Conservation (phyloP, 805 yeast species). For the Yamadazyma olivae region DNA sequence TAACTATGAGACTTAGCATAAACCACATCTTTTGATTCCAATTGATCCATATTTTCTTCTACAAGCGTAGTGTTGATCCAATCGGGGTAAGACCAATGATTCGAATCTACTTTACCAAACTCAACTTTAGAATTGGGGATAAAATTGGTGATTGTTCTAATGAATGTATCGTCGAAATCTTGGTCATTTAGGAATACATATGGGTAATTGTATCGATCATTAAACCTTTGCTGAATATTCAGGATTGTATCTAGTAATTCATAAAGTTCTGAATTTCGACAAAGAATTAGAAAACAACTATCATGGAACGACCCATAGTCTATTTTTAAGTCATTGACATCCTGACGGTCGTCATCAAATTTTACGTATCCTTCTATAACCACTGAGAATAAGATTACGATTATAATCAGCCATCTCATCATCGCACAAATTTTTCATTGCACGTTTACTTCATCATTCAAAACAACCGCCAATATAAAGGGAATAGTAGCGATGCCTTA, state of each 20-base stretch:
- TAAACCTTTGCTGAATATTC: constrained; percentile 65
- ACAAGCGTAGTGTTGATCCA: constrained; percentile 49
- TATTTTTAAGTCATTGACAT: too few relatives aligned
- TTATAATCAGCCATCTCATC: constrained; percentile 4
- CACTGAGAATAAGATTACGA: too few relatives aligned
- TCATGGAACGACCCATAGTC: too few relatives aligned
- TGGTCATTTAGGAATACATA: constrained; percentile 78
- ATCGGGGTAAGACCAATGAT: constrained; percentile 70
- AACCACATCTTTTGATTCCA: constrained; percentile 25
- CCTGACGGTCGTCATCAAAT: too few relatives aligned
- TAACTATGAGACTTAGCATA: constrained; percentile 63
- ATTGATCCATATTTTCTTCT: constrained; percentile 1
- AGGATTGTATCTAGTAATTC: constrained; percentile 56
- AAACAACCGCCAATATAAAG: constrained; percentile 1
- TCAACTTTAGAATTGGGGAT: constrained; percentile 56
- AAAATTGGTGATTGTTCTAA: constrained; percentile 41
- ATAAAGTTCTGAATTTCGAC: constrained; percentile 64
- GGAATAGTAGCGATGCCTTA: constrained; percentile 1
- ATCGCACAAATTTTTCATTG: constrained; percentile 3
- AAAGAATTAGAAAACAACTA: constrained; percentile 53
- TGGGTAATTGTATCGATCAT: constrained; percentile 60
- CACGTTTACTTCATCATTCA: constrained; percentile 3
- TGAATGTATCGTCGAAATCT: constrained; percentile 58
- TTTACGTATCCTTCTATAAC: too few relatives aligned
- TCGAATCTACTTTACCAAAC: constrained; percentile 59